Conservation (phyloP, 108 stramenopile genomes). For the Skeletonema grethae region DNA sequence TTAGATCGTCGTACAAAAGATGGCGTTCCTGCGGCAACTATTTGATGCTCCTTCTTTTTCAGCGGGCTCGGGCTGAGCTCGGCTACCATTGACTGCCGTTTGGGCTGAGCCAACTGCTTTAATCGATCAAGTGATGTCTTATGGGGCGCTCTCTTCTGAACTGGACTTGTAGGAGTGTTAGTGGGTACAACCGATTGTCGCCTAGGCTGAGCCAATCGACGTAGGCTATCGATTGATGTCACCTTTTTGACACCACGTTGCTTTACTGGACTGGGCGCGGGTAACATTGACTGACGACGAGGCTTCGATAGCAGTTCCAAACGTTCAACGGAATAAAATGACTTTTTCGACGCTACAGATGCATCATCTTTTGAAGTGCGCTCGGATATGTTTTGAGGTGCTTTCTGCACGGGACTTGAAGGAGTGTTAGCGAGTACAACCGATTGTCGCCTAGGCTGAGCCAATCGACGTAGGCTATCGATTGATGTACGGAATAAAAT, state of each 20-base stretch:
- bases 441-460: not conserved
- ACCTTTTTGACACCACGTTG: not conserved
- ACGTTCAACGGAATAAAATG: not conserved
- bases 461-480: not conserved
- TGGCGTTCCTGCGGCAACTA: not conserved
- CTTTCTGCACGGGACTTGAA: not conserved
- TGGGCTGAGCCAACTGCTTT: not conserved
- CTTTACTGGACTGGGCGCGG: not conserved
- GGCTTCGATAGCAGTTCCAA: not conserved
- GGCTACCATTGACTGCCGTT: not conserved
- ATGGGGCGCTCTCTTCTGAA: not conserved
- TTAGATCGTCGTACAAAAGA: slow-evolving; percentile 6
- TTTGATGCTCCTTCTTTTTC: not conserved
- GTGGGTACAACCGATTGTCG: not conserved
- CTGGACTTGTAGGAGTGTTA: not conserved
- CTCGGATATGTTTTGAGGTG: not conserved
- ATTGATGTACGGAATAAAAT: not conserved
- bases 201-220: slow-evolving; percentile 2
- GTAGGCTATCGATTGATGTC: not conserved
- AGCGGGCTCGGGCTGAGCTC: not conserved
- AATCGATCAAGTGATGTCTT: slow-evolving; percentile 2
- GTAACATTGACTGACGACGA: not conserved
- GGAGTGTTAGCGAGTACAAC: not conserved
- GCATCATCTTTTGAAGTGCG: not conserved
- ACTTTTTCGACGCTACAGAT: not conserved